Percentiles rank a stretch among this genome's conserved stretches.
Evolutionary conservation across 768 basidiomycete genomes (phyloP).

Genomic region (Russula lepida): DNA sequence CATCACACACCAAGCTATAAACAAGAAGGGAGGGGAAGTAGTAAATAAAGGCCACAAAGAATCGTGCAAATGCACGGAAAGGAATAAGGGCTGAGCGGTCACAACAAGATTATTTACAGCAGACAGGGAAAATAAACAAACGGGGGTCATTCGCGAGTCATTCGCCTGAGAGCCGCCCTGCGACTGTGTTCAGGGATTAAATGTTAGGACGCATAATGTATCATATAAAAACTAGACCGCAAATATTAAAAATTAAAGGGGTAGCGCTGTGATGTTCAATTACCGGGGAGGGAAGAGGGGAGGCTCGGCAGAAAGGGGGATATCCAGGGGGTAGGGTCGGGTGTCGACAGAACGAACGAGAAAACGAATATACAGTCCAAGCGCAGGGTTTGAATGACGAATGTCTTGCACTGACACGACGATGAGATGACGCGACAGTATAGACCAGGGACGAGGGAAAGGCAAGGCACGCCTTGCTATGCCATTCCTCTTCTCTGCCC

Average conservation of each 20-base stretch:
- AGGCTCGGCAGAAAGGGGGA: background rate
- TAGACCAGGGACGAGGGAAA: background rate
- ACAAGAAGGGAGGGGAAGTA: background rate
- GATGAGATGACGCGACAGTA: background rate
- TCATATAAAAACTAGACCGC: background rate
- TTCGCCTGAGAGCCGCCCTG: slow-evolving; percentile 1
- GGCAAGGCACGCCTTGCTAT: background rate
- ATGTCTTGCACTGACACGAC: background rate
- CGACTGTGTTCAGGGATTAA: background rate
- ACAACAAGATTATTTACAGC: too few relatives aligned
- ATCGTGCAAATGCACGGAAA: slow-evolving; percentile 11
- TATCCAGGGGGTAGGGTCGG: slow-evolving; percentile 3
- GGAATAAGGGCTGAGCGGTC: too few relatives aligned
- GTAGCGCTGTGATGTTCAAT: slow-evolving; percentile 6
- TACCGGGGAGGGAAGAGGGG: background rate
- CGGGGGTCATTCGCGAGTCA: background rate
- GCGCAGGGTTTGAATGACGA: background rate
- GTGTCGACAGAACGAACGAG: background rate
- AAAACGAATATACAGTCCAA: background rate
- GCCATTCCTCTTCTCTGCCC: background rate
- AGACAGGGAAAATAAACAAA: background rate
- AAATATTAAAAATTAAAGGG: background rate
- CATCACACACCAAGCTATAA: background rate
- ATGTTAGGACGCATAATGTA: background rate
- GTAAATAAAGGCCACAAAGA: background rate